Evolutionary conservation across 1,139 yeast species (phyloP), one percentile per base, ranked within the genome.

Genomic region (Protomyces arabidopsidicola): DNA sequence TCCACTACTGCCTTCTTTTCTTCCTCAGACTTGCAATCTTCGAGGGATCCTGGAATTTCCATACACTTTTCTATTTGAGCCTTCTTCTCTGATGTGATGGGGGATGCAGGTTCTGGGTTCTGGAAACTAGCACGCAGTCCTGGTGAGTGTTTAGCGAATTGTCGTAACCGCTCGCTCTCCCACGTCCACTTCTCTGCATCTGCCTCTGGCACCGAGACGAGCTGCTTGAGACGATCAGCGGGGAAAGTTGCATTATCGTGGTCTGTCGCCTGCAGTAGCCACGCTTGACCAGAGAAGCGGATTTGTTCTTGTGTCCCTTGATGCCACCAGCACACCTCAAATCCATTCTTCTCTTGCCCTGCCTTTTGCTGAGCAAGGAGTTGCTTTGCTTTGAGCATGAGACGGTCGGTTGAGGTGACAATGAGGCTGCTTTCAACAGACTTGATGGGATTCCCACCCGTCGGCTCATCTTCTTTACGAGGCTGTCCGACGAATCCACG

Each of bases 301-400:
- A 58, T 58, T 55, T 58, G 62, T 52, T 58, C 62, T 38, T 58
- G 62, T 1, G 62, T 52, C 24, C 62, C 62, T 38, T 58, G 62
- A 35, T 58, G 62, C 62, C 62, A 58, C 62, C 62, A 58, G 52
- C 62, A 58, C 35, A 58, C 62, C 20, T 58, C 62, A 60, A 55
- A 62, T 42, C 52, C 65, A 58, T 27, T 48, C 59, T 57, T 51
- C 12, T 35, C 61, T n/a, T 27, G 38, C 16, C 35, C 69, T 14
- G 34, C 66, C 66, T 70, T 39, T 68, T 69, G 59, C 66, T 68
- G 53, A 14, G 63, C 60, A n/a, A 60, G 53, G n/a, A 58, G 34
- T 3, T 58, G 62, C 14, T 39, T 39, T n/a, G 62, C 52, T 24
- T 58, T 58, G 36, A 58, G 56, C 62, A 58, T 58, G 16, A 58